Evolutionary conservation across 495 filamentous ascomycete species (phyloP), one percentile per base, ranked within the genome.

Genomic region (Cercophora samala): DNA sequence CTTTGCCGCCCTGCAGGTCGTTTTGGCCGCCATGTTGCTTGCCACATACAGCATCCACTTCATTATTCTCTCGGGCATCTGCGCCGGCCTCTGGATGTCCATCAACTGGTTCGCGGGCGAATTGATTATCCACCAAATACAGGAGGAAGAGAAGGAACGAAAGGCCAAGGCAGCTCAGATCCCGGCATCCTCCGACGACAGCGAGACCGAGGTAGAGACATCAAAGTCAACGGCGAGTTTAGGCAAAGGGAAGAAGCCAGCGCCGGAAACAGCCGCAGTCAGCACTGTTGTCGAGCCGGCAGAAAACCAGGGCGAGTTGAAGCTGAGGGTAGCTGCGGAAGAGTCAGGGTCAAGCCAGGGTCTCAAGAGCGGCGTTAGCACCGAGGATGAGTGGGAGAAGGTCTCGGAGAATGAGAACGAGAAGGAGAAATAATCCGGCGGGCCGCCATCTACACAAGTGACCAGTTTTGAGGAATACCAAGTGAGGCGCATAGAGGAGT

Each of bases 81-180:
- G 87, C 52, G 93, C 79, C 1, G 90, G 91, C 0, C 84, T 99
- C 24, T 99, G 95, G 95, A 90, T 84, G 77, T 86, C 88, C 22
- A 96, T 99, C 78, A 97, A 97, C 79, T 99, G 95, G 95, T 99
- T 99, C 73, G 92, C 93, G 53, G 75, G 76, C 23, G 95, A 99
- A 81, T 81, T 99, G 42, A 83, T 82, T 62, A 79, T 79, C 11
- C 88, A 88, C 54, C 88, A 91, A 72, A 80, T 77, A 22, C 82
- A 93, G 74, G 87, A 88, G 69, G 82, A 86, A 61, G 84, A 84
- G 64, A 86, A 87, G 74, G 79, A 81, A 76, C 81, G 77, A 15
- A 70, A 72, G 24, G 77, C 80, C 42, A 72, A 69, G 59, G 75
- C 72, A 22, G 71, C 76, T 17, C 74, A 71, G 9, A 66, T 42